phyloP scores from a whole-genome alignment of 2,329 filamentous ascomycete species.

The Epichloe typhina region DNA sequence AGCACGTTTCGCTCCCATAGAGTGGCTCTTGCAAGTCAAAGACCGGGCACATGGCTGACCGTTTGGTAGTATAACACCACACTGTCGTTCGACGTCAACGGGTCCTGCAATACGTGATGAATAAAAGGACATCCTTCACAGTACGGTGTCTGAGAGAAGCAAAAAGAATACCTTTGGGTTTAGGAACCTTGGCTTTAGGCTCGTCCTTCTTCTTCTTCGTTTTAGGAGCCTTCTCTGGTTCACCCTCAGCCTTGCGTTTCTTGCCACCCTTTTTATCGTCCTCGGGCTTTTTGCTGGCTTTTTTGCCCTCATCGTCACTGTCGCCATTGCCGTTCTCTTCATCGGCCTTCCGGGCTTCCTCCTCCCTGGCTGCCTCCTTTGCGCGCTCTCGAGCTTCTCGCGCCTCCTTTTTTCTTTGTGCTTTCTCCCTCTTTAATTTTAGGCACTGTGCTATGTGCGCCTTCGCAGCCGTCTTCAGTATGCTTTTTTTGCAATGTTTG shows the following conservation, averaged over 20 bases:
- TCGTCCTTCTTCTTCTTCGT: slow-evolving; percentile 94
- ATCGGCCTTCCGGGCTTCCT: slow-evolving; percentile 39
- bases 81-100: slow-evolving; percentile 88
- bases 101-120: slow-evolving; percentile 38
- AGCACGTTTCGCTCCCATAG: slow-evolving; percentile 86
- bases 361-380: slow-evolving; percentile 45
- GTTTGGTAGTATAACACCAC: slow-evolving; percentile 74
- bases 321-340: slow-evolving; percentile 35
- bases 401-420: slow-evolving; percentile 66
- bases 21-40: slow-evolving; percentile 85
- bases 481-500: slow-evolving; percentile 88
- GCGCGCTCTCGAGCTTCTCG: slow-evolving; percentile 56
- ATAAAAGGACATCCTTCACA: neutral
- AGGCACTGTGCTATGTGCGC: slow-evolving; percentile 76
- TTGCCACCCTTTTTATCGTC: slow-evolving; percentile 56
- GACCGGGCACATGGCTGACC: slow-evolving; percentile 79
- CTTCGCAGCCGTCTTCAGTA: slow-evolving; percentile 61
- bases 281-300: slow-evolving; percentile 56
- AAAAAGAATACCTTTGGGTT: slow-evolving; percentile 54
- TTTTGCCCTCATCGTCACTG: slow-evolving; percentile 37
- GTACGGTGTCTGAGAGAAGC: neutral
- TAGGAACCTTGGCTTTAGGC: slow-evolving; percentile 67
- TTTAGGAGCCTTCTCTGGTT: slow-evolving; percentile 72
- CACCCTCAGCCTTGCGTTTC: slow-evolving; percentile 63
- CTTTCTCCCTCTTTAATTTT: slow-evolving; percentile 70